phyloP scores from a whole-genome alignment of 495 filamentous ascomycete genomes.

The Neurospora pannonica region DNA sequence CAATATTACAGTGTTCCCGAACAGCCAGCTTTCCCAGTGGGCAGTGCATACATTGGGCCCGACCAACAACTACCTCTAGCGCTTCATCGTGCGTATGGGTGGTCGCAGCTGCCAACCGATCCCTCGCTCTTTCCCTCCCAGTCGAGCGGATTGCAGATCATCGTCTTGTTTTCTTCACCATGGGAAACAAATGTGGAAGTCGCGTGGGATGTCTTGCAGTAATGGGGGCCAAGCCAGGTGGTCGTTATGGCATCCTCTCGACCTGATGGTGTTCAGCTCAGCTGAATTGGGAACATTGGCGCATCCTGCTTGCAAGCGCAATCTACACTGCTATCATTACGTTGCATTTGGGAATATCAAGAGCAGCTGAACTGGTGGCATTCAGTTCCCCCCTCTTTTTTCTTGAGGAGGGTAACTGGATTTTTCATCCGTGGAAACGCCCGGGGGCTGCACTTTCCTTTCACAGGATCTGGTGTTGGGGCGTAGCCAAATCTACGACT shows the following conservation, averaged over 20 bases:
- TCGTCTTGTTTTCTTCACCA: not conserved
- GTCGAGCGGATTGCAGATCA: not conserved
- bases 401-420: not conserved
- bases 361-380: not conserved
- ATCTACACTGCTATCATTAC: not conserved
- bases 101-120: not conserved
- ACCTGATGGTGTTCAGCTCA: not conserved
- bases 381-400: not conserved
- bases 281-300: not conserved
- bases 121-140: not conserved
- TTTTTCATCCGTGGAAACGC: not conserved
- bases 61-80: not conserved
- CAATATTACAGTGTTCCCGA: not conserved
- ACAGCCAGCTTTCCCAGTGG: not conserved
- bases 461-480: not conserved
- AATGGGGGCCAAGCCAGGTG: not conserved
- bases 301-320: not conserved
- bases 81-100: not conserved
- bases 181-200: not conserved
- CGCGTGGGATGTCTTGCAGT: not conserved
- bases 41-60: not conserved
- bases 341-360: not conserved
- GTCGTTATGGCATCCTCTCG: not conserved
- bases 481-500: not conserved
- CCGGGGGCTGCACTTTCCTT: not conserved